These are phyloP conservation scores for Micromonas commoda DNA, from an alignment of 139 green algal genomes.

Conservation along the genomic window DNA sequence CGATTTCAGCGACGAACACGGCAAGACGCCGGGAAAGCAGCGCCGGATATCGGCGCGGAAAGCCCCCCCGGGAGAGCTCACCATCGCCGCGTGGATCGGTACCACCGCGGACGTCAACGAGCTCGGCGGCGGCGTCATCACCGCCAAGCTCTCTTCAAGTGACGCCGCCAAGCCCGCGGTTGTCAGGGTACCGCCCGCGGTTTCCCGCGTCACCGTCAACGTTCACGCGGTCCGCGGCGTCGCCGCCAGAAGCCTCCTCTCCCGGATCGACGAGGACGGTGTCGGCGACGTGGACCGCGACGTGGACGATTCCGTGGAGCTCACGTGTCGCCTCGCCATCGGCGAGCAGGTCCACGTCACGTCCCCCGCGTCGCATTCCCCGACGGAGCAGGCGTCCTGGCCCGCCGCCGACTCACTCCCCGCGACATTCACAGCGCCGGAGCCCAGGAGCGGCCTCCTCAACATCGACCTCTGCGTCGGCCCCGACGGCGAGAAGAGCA, in stretches of 20 bases:
- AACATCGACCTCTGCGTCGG: background rate
- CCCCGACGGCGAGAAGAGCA: background rate
- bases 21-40: background rate
- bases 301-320: no score
- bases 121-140: background rate
- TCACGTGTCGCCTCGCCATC: no score
- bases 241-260: background rate
- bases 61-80: background rate
- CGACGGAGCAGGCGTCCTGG: background rate
- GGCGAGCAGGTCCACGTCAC: background rate
- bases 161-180: background rate
- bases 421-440: background rate
- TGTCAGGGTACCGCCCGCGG: background rate
- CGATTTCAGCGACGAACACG: background rate
- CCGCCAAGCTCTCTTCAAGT: background rate
- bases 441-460: background rate
- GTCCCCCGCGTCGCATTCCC: background rate
- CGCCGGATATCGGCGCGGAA: background rate
- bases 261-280: no score
- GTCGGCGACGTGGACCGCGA: no score
- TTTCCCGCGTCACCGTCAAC: background rate
- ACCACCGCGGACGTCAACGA: background rate
- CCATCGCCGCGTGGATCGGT: constrained; percentile 6
- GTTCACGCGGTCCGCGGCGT: background rate
- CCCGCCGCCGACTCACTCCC: background rate